Base-by-base conservation (phyloP, 2,329 filamentous ascomycete species). In the Colletotrichum spinosum region DNA sequence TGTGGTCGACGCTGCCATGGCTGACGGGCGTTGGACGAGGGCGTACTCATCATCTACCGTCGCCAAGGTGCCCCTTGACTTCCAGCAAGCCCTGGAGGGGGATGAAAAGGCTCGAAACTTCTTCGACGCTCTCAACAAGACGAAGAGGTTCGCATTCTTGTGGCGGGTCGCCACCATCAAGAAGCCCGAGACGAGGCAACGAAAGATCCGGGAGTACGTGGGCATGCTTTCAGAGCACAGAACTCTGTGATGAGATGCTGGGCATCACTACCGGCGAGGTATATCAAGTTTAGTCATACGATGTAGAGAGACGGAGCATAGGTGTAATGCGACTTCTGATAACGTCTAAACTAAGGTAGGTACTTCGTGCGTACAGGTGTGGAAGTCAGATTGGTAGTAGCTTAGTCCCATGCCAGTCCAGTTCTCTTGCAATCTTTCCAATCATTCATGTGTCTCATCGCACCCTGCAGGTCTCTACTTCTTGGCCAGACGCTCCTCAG, bases 21-120 rank as follows among this genome's bases (percentile, higher is more conserved):
- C 75, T 0, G 86, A 89, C 69, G 87, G 88, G 0, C 76, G 86
- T 1, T 89, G 86, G 87, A 83, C 83, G 1, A 77, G 79, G 34
- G 87, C 87, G 2, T 89, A 89, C 68, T 80, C 81, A 5, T 82
- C 83, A 0, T 75, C 81, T 4, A 81, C 81, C 54, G 78, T 73
- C 12, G 83, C 83, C 3, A 71, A 76, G 13, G 78, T 83, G 2
- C 84, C 86, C 0, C 71, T 74, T 0, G 86, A 88, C 67, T 83
- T 90, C 55, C 74, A 77, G 44, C 72, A 49, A 1, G 82, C 80
- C 10, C 67, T 88, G 51, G 72, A 74, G 2, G 71, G 17, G 6
- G 76, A 77, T n/a, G 67, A 72, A 1, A 68, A 68, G 13, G 81
- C 80, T 0, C 75, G 76, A 13, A 68, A 62, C 1, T 79, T 77